Percentiles rank a stretch among this genome's conserved stretches.
Evolutionary conservation across 257 asterid genomes (phyloP).

Genomic region (Apocynum venetum): DNA sequence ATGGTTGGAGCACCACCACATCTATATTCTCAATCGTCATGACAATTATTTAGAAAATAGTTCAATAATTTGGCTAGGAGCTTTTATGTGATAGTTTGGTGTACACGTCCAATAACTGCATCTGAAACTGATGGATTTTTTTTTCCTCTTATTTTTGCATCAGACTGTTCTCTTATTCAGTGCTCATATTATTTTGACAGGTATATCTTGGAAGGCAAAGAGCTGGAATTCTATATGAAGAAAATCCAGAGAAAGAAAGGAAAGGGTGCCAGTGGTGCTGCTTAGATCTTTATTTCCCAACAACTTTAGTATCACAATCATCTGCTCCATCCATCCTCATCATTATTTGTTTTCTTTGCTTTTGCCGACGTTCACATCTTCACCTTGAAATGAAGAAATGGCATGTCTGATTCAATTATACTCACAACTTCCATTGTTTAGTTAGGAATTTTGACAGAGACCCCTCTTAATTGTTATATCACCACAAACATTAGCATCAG

Average conservation of each 20-base stretch:
- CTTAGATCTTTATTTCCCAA: not conserved
- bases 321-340: not conserved
- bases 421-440: too few species aligned
- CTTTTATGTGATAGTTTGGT: not conserved
- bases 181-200: not conserved
- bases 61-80: not conserved
- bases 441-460: too few species aligned
- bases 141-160: not conserved
- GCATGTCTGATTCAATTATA: too few species aligned
- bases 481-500: too few species aligned
- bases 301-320: not conserved
- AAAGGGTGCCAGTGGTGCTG: slow-evolving; percentile 21
- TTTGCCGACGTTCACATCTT: too few species aligned
- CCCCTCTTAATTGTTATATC: too few species aligned
- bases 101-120: not conserved
- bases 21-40: not conserved
- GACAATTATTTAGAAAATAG: not conserved
- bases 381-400: too few species aligned
- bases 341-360: not conserved
- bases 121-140: not conserved
- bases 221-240: slow-evolving; percentile 24
- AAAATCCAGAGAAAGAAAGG: slow-evolving; percentile 26
- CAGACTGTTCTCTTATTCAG: not conserved
- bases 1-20: not conserved
- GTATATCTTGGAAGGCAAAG: slow-evolving; percentile 24